A percentile compares a stretch with the other conserved stretches of the same genome.
Evolutionary conservation across 176 grass and related monocot genomes (phyloP).

Genomic region (Secale cereale): DNA sequence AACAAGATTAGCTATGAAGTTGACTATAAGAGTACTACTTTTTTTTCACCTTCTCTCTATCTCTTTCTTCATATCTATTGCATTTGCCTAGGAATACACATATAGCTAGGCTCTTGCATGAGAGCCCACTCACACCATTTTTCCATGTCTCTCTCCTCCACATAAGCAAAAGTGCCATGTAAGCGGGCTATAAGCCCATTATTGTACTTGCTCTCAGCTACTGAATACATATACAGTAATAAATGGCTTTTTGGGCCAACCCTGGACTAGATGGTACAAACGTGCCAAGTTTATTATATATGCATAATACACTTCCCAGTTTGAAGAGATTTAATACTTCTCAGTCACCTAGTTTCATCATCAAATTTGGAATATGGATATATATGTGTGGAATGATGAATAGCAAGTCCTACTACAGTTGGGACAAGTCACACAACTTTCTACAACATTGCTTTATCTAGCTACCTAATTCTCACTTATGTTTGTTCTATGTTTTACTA

Average conservation of each 20-base stretch:
- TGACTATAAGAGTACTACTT: no score
- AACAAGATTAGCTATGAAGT: no score
- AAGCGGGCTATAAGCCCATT: no score
- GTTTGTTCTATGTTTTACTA: constrained; percentile 20
- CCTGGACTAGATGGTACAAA: constrained; percentile 1
- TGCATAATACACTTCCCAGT: background rate
- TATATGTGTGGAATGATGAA: background rate
- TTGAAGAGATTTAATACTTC: constrained; percentile 6
- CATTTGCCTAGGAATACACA: no score
- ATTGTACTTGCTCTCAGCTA: background rate
- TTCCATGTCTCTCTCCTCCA: no score
- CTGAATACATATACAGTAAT: background rate
- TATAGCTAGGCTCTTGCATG: no score
- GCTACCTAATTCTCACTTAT: constrained; percentile 24
- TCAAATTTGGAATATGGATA: background rate
- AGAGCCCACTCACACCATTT: no score
- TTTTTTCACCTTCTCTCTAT: no score
- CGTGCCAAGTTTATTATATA: background rate
- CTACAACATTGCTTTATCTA: constrained; percentile 4
- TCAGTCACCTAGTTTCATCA: background rate
- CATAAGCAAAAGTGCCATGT: no score
- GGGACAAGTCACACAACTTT: background rate
- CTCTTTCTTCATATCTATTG: no score
- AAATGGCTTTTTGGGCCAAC: background rate
- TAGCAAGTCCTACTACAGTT: constrained; percentile 1